Evolutionary conservation across 257 asterid genomes (phyloP).

Genomic region (Solanum sejunctum): DNA sequence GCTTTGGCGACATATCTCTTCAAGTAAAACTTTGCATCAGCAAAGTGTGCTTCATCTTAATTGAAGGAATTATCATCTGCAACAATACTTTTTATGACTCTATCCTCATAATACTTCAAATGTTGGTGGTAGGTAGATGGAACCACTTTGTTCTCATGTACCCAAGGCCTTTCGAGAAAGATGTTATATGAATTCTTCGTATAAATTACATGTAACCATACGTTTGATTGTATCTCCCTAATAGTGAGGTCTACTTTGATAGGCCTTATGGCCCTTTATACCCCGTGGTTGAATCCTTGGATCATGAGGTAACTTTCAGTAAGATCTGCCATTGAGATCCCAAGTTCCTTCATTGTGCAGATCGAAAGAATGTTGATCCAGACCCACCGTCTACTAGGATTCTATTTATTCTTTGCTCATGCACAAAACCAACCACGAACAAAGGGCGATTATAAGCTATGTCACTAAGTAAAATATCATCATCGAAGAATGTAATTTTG

Average conservation of each 20-base stretch:
- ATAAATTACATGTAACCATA: not conserved
- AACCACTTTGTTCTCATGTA: too few species aligned
- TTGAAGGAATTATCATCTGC: not conserved
- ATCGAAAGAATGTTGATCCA: not conserved
- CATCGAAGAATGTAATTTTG: not conserved
- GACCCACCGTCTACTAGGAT: not conserved
- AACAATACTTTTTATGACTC: not conserved
- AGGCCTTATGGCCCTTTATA: not conserved
- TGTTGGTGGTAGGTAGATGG: too few species aligned
- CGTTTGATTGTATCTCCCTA: not conserved
- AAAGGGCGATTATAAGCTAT: not conserved
- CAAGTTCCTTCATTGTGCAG: not conserved
- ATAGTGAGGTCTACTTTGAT: not conserved
- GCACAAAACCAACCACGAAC: not conserved
- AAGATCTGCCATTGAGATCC: not conserved
- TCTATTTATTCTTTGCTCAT: not conserved
- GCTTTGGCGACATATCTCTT: not conserved
- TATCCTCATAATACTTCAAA: too few species aligned
- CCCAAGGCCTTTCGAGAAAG: too few species aligned
- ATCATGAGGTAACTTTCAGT: not conserved
- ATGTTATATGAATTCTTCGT: not conserved
- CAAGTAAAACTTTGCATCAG: not conserved
- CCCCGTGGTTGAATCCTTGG: not conserved
- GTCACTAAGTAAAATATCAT: not conserved
- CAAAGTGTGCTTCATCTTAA: not conserved